Base-by-base conservation (phyloP, 2,329 filamentous ascomycete genomes). In the Aspergillus spinulosporus region DNA sequence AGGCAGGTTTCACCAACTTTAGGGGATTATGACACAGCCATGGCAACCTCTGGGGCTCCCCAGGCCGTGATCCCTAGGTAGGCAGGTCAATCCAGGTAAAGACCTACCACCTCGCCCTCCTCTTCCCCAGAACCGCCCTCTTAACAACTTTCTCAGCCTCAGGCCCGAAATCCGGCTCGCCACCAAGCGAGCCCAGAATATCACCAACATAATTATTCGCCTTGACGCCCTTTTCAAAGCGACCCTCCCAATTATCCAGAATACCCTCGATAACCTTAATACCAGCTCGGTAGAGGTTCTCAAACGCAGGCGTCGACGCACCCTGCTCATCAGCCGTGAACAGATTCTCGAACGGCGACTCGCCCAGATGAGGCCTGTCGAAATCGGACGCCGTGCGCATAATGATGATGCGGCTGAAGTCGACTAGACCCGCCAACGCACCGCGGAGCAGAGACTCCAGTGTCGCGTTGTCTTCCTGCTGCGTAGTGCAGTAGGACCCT, bases 341-440 rank as follows among this genome's bases (percentile, higher is more conserved):
- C 7, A 90, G 77, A 64, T 89, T 87, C 37, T 84, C 77, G 15
- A 80, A 78, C 6, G 83, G 79, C 0, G 80, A 77, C 5, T 82
- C 70, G 8, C 80, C 82, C 0, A 82, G 81, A 26, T 84, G 86
- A 0, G 86, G 86, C 4, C 88, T 82, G 68, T 90, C 88, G 66
- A 90, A 90, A 73, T 90, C 84, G 7, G 85, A 87, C 1, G 81
- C 85, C 66, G 85, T 85, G 31, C 88, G 81, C 80, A 90, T 84
- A 57, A 90, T 72, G 53, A 90, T 86, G 59, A 88, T 80, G 2
- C 88, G 81, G 4, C 77, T 71, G 70, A 88, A 90, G 68, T 90
- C 88, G 3, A 86, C 81, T 3, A 84, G 66, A 2, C 82, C 80
- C 60, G 78, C 76, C 21, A 82, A 72, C 0, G 84, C 82, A 1